Percentiles rank a stretch among this genome's conserved stretches.
phyloP scores from a whole-genome alignment of 257 asterid species.

The Jacaranda mimosifolia region DNA sequence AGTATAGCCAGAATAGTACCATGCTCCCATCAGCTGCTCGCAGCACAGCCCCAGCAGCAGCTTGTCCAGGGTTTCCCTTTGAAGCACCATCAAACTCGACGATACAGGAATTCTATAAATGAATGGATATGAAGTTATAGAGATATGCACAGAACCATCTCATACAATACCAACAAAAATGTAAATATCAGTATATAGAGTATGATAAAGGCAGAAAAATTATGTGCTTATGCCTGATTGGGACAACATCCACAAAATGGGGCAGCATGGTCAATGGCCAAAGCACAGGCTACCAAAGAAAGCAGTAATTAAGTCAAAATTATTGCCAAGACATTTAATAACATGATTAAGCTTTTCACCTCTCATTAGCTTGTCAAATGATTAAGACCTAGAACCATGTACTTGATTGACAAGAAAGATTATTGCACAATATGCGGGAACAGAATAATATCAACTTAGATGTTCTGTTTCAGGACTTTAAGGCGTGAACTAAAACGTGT shows the following conservation, averaged over 20 bases:
- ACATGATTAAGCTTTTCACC: background rate
- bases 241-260: background rate
- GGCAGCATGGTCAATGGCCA: background rate
- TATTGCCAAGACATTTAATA: constrained; percentile 18
- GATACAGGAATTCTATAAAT: constrained; percentile 44
- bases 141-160: background rate
- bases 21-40: constrained; percentile 58
- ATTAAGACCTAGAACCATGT: background rate
- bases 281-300: constrained; percentile 2
- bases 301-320: background rate
- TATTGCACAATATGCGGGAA: background rate
- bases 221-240: background rate
- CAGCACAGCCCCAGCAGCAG: constrained; percentile 63
- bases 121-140: constrained; percentile 26
- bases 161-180: background rate
- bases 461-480: background rate
- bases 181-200: background rate
- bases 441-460: background rate
- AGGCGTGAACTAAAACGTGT: background rate
- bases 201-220: background rate
- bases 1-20: constrained; percentile 31
- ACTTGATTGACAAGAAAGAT: background rate
- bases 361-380: background rate
- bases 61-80: constrained; percentile 65
- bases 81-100: constrained; percentile 66